These are phyloP conservation scores for Antitrichia curtipendula DNA, from an alignment of 225 moss, liverwort and hornwort species.

Conservation along the genomic window DNA sequence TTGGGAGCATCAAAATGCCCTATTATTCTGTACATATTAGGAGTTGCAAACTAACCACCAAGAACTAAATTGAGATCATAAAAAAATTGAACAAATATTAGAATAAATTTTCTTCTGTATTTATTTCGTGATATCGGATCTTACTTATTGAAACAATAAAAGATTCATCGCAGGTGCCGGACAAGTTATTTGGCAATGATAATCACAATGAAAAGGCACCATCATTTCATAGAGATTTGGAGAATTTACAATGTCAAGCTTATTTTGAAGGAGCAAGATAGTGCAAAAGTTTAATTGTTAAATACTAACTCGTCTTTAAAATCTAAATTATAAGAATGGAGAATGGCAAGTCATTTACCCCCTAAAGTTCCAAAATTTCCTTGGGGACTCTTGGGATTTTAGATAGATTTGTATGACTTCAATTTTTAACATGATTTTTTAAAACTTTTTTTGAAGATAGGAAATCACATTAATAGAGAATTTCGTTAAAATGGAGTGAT, in stretches of 20 bases:
- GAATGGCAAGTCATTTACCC: too few relatives aligned
- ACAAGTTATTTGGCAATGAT: not conserved
- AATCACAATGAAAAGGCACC: not conserved
- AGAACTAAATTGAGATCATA: accelerated
- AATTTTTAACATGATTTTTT: too few relatives aligned
- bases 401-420: too few relatives aligned
- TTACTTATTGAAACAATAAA: not conserved
- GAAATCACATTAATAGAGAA: too few relatives aligned
- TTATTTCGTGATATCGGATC: not conserved
- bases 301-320: not conserved
- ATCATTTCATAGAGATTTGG: not conserved
- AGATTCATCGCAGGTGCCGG: not conserved
- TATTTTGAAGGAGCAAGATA: not conserved
- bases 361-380: too few relatives aligned
- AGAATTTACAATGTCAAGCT: not conserved
- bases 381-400: accelerated
- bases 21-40: too few relatives aligned
- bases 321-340: not conserved
- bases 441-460: too few relatives aligned
- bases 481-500: too few relatives aligned
- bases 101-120: too few relatives aligned
- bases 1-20: too few relatives aligned
- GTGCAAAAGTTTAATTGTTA: not conserved
- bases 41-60: too few relatives aligned
- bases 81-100: too few relatives aligned